Evolutionary conservation across 306 rosid species (phyloP).

Genomic region (Sicyos edulis): DNA sequence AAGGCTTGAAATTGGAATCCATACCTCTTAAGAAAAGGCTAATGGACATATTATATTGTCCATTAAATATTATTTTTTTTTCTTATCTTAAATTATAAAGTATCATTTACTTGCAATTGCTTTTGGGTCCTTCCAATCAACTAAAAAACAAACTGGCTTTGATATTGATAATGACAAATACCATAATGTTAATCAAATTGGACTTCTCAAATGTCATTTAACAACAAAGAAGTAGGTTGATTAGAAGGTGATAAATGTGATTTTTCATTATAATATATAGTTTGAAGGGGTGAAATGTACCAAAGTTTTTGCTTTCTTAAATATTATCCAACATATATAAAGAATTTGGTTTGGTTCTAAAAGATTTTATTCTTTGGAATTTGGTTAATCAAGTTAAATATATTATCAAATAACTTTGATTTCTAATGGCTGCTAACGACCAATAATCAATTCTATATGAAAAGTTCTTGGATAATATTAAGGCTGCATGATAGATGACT

Average conservation of each 20-base stretch:
- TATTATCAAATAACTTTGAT: neutral
- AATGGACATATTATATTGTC: too few relatives aligned
- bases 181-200: neutral
- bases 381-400: neutral
- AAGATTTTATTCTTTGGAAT: too few relatives aligned
- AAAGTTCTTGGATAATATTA: too few relatives aligned
- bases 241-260: slow-evolving; percentile 6
- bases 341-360: too few relatives aligned
- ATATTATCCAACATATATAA: too few relatives aligned
- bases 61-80: too few relatives aligned
- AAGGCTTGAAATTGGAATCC: neutral
- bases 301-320: neutral
- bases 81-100: neutral
- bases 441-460: too few relatives aligned
- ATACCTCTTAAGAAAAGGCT: too few relatives aligned
- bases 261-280: neutral
- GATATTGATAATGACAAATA: slow-evolving; percentile 5
- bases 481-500: slow-evolving; percentile 1
- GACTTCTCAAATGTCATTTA: neutral
- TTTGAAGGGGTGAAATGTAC: neutral
- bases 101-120: neutral
- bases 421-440: slow-evolving; percentile 3
- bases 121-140: neutral
- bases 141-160: slow-evolving; percentile 7
- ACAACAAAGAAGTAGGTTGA: slow-evolving; percentile 4